phyloP scores from a whole-genome alignment of 2,329 filamentous ascomycete genomes.

The Cladosporium sp. region DNA sequence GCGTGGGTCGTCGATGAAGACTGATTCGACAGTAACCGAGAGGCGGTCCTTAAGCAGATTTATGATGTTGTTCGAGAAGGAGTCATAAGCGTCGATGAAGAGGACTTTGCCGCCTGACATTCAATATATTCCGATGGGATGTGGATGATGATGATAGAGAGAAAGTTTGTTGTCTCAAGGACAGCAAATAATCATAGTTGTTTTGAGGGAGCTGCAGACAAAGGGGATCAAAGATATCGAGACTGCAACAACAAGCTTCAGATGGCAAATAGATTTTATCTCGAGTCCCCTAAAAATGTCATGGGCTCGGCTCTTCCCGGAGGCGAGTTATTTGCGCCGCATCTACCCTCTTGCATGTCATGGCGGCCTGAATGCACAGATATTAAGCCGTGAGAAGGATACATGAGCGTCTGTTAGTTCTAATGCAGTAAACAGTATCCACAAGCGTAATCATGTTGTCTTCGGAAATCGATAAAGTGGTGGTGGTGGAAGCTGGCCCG shows the following conservation, averaged over 20 bases:
- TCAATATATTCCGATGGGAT: not conserved
- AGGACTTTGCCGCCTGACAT: slow-evolving; percentile 54
- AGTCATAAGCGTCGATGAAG: slow-evolving; percentile 95
- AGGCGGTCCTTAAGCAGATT: slow-evolving; percentile 73
- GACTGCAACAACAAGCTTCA: not conserved
- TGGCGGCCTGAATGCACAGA: not conserved
- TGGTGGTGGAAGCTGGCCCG: not conserved
- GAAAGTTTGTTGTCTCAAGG: not conserved
- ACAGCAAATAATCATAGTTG: slow-evolving; percentile 1
- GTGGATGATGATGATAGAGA: not conserved
- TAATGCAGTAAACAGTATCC: not conserved
- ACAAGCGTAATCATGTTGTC: not conserved
- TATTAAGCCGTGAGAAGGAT: not conserved
- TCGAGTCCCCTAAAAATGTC: slow-evolving; percentile 5
- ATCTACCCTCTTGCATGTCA: not conserved
- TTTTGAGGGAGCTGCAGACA: no score
- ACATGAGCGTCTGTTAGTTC: not conserved
- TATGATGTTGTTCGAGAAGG: slow-evolving; percentile 93
- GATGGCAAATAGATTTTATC: slow-evolving; percentile 4
- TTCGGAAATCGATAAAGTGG: not conserved
- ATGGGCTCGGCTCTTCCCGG: not conserved
- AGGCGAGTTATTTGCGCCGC: not conserved
- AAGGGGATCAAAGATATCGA: not conserved
- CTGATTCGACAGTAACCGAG: slow-evolving; percentile 54
- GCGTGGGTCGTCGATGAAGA: slow-evolving; percentile 63